Evolutionary conservation across 768 basidiomycete genomes (phyloP).

Genomic region (Kwoniella botswanensis): DNA sequence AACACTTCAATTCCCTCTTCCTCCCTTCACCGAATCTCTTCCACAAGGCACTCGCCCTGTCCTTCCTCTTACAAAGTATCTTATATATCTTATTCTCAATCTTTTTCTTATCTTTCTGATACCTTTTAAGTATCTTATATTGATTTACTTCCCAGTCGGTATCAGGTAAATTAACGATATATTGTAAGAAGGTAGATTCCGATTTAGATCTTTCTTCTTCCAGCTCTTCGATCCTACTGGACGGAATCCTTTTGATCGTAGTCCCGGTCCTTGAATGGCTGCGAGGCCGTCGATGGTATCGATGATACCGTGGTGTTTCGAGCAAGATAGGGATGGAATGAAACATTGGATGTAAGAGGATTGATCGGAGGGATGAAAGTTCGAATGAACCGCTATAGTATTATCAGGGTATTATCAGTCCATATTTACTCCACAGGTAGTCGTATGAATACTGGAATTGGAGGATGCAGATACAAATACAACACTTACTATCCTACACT

Average conservation of each 20-base stretch:
- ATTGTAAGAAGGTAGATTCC: slow-evolving; percentile 10
- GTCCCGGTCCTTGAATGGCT: not conserved
- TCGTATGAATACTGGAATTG: too few species aligned
- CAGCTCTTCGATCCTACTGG: not conserved
- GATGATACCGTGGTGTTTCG: slow-evolving; percentile 24
- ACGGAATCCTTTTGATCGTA: not conserved
- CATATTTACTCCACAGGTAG: too few species aligned
- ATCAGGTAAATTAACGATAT: slow-evolving; percentile 10
- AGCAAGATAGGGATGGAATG: slow-evolving; percentile 17
- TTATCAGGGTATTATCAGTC: too few species aligned
- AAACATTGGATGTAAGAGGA: slow-evolving; percentile 25
- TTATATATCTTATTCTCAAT: slow-evolving; percentile 20
- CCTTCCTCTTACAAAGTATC: not conserved
- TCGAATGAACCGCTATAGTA: slow-evolving; percentile 19
- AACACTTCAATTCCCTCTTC: not conserved
- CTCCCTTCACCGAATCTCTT: not conserved
- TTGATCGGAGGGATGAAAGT: slow-evolving; percentile 9
- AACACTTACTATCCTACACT: slow-evolving; percentile 29
- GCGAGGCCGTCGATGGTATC: not conserved
- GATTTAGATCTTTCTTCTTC: not conserved
- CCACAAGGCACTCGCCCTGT: not conserved
- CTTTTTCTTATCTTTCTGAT: slow-evolving; percentile 15
- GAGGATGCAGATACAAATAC: too few species aligned
- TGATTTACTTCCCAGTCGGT: slow-evolving; percentile 5
- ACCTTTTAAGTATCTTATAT: not conserved